Conservation (phyloP, 768 basidiomycete species). For the Suillus occidentalis region DNA sequence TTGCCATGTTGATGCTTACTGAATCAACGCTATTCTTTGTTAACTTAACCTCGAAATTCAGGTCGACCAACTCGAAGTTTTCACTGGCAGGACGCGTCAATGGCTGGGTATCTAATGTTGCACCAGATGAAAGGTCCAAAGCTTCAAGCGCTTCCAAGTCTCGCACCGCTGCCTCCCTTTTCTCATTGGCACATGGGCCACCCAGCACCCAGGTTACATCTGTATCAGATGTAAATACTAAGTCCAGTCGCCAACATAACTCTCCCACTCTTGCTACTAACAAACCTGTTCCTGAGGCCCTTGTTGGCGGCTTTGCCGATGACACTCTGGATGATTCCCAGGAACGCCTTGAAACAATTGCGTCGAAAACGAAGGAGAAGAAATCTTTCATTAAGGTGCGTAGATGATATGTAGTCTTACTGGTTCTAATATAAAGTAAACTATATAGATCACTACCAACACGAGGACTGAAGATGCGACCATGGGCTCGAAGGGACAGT, state of each 20-base stretch:
- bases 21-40: constrained; percentile 9
- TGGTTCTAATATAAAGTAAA: background rate
- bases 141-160: background rate
- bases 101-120: background rate
- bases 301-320: background rate
- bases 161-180: background rate
- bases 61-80: background rate
- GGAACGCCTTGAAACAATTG: background rate
- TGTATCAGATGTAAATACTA: background rate
- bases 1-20: constrained; percentile 10
- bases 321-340: background rate
- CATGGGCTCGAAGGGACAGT: background rate
- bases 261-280: background rate
- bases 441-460: background rate
- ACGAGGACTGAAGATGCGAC: background rate
- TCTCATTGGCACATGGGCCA: background rate
- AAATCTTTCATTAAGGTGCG: background rate
- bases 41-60: background rate
- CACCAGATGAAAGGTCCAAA: background rate
- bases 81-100: background rate
- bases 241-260: background rate
- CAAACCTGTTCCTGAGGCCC: background rate
- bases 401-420: background rate
- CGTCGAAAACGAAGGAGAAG: background rate
- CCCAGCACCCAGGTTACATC: background rate